phyloP scores from a whole-genome alignment of 768 basidiomycete species.

The Cantharellus anzutake region DNA sequence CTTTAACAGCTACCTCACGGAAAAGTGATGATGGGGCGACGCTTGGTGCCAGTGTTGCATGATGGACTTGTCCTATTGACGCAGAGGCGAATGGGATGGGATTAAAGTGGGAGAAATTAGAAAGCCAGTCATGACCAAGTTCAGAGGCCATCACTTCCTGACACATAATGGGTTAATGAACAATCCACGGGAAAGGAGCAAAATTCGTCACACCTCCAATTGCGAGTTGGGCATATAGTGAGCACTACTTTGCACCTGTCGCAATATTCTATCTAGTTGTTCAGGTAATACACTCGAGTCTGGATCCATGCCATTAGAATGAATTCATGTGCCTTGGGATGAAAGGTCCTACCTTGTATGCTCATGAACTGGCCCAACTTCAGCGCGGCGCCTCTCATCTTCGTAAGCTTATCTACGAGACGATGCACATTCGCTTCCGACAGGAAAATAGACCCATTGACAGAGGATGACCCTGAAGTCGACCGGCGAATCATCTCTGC shows the following conservation, averaged over 20 bases:
- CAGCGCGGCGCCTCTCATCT: conserved; percentile 91
- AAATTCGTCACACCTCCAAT: conserved; percentile 47
- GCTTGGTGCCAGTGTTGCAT: conserved; percentile 36
- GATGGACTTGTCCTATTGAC: conserved; percentile 93
- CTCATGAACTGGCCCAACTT: conserved; percentile 96
- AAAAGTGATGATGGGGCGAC: conserved; percentile 31
- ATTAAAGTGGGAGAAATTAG: conserved; percentile 54
- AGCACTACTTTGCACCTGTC: conserved; percentile 82
- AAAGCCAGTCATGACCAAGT: conserved; percentile 56
- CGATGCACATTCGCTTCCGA: conserved; percentile 81
- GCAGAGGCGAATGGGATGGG: conserved; percentile 86
- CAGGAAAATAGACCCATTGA: conserved; percentile 47
- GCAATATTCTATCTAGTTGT: conserved; percentile 74
- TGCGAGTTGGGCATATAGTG: conserved; percentile 99
- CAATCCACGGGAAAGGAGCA: background rate
- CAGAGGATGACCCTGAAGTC: conserved; percentile 17
- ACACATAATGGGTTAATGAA: conserved; percentile 11
- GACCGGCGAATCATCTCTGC: conserved; percentile 67
- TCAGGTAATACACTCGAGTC: conserved; percentile 79
- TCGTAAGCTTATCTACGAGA: conserved; percentile 77
- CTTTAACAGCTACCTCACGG: conserved; percentile 34
- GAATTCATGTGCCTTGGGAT: background rate
- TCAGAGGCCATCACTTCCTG: conserved; percentile 48
- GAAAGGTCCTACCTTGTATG: conserved; percentile 50
- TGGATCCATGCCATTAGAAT: conserved; percentile 16